Conservation (phyloP, 257 asterid genomes). For the Solanum gandarillasii region DNA sequence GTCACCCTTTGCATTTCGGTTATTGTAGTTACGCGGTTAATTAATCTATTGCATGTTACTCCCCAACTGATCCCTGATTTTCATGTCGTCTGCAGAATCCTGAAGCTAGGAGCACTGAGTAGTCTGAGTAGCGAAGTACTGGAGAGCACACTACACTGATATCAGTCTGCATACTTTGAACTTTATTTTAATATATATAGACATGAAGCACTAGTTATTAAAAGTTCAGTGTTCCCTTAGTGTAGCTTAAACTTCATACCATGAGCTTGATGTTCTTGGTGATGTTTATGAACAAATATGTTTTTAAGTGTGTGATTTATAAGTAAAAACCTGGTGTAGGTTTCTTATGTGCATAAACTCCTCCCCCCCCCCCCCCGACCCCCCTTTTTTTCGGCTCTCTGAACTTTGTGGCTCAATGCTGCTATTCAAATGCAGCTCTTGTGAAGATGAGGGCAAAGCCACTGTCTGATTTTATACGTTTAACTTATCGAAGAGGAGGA, state of each 20-base stretch:
- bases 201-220: neutral
- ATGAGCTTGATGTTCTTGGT: neutral
- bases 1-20: neutral
- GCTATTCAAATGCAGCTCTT: neutral
- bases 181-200: neutral
- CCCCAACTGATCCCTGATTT: neutral
- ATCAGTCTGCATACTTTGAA: constrained; percentile 2
- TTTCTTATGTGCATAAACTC: neutral
- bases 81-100: neutral
- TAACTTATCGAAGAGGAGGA: neutral
- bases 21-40: neutral
- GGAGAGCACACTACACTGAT: neutral
- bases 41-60: neutral
- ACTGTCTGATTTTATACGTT: neutral
- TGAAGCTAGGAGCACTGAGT: neutral
- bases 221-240: neutral
- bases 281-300: constrained; percentile 1
- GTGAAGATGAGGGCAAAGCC: neutral
- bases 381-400: neutral
- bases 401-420: neutral
- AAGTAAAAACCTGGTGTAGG: neutral
- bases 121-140: neutral
- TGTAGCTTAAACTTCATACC: neutral
- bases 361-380: neutral
- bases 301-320: neutral